Base-by-base conservation (phyloP, 2,329 filamentous ascomycete genomes). In the Pseudogymnoascus sp. region DNA sequence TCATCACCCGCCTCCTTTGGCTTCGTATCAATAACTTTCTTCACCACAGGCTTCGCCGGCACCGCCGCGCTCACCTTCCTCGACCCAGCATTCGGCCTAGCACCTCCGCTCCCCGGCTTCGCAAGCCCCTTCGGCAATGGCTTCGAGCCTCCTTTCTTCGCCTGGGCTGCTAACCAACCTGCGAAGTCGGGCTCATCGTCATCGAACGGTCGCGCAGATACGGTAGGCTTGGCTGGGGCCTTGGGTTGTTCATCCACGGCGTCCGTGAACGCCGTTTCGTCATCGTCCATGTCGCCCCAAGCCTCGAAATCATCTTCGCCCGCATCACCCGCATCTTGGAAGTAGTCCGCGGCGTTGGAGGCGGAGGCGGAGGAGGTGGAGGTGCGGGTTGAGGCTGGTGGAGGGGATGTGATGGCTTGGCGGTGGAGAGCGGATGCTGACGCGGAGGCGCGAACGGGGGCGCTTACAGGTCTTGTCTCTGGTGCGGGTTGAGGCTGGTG, bases 131-230 rank as follows among this genome's bases (percentile, higher is more conserved):
- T 99, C 0, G 93, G 92, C 60, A 97, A 72, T 2, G 87, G 77
- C 66, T 89, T 94, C 1, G 74, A 68, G 61, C 41, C 70, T 59
- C 62, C 73, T 69, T 80, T 80, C 65, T 88, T 84, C 5, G 88
- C 85, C 72, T 97, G 91, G 11, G 92, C 92, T 11, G 90, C 92
- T 20, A 97, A 75, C 92, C 94, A 97, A 4, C 92, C 92, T 4
- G 92, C 93, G 74, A 99, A 97, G 73, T 97, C 94, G 0, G 93
- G 93, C 73, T 99, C 93, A 25, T 89, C 86, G 67, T 96, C 92
- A 63, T 93, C 90, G 65, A 88, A 93, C 0, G 87, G 81, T 6
- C 81, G 76, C 30, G 70, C 60, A 39, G 70, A 66, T 16, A 72
- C 68, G 58, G 57, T 64, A 14, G 62, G 57, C 3, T 58, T 65